phyloP scores from a whole-genome alignment of 108 stramenopile species.

The Phaeodactylum tricornutum region DNA sequence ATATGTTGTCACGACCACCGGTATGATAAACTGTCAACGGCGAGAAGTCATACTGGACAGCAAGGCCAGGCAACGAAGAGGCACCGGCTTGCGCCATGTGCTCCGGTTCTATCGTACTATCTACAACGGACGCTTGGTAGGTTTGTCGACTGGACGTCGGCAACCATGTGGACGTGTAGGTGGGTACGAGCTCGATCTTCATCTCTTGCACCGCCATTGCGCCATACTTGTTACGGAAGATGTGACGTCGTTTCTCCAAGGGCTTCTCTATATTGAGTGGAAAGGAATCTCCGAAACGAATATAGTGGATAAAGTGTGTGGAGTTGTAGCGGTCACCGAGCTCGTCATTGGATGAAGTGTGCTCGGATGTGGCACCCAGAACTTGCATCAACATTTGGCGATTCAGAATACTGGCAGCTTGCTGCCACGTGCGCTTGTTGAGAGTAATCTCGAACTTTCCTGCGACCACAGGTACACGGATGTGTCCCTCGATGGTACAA shows the following conservation, averaged over 20 bases:
- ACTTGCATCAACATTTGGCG: neutral
- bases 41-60: conserved; percentile 66
- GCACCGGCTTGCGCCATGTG: conserved; percentile 45
- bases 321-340: conserved; percentile 34
- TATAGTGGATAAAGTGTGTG: conserved; percentile 59
- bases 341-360: neutral
- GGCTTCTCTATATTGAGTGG: conserved; percentile 40
- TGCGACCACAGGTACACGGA: conserved; percentile 30
- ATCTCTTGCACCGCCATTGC: conserved; percentile 60
- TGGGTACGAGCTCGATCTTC: conserved; percentile 60
- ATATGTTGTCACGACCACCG: conserved; percentile 55
- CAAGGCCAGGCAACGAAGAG: conserved; percentile 51
- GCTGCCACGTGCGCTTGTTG: conserved; percentile 19
- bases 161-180: conserved; percentile 32
- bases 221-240: conserved; percentile 52
- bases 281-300: conserved; percentile 65
- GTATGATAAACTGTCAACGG: conserved; percentile 67
- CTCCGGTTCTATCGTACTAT: conserved; percentile 63
- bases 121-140: conserved; percentile 50
- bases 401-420: conserved; percentile 6
- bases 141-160: conserved; percentile 16
- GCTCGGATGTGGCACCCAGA: neutral
- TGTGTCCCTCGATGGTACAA: conserved; percentile 28
- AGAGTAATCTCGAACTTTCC: conserved; percentile 28
- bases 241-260: conserved; percentile 30